Base-by-base conservation (phyloP, 129 eudicot species). In the Logfia minima region DNA sequence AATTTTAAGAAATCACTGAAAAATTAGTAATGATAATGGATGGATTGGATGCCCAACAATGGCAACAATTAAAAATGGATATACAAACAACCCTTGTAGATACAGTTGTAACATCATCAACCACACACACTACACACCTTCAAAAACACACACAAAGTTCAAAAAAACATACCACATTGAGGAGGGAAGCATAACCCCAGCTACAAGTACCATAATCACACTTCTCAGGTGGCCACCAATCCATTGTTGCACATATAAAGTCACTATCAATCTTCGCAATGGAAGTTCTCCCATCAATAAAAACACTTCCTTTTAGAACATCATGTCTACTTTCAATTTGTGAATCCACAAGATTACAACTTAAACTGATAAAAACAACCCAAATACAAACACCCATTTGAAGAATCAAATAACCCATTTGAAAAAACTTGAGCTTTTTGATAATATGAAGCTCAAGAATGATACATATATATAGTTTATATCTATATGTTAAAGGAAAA, bases 181-280 rank as follows among this genome's bases (percentile, higher is more conserved):
- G 93, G 52, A 91, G 88, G 73, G 99, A 94, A 80, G 99, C 90
- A 67, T 74, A 84, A 70, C 79, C 97, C 99, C 99, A 94, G 62
- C 86, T 80, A 66, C 99, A 94, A 63, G 96, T 91, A 13, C 96
- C 97, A 88, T 89, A 91, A 72, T 94, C 97, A 86, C 99, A 94
- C 82, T 94, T 94, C 79, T 91, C 96, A 78, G 97, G 96, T 48
- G 99, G 99, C 99, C 99, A 94, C 99, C 99, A 94, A 76, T 95
- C 99, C 83, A 95, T 45, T 3, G 99, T 95, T 7, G 96, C 94
- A 84, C 99, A 95, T 14, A 95, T 80, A 71, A 84, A 95, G 78
- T 95, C 83, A 24, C 70, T 82, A 66, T 93, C 96, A 39, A 75
- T 90, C 71, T 35, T 79, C 58, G 83, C 96, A 83, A 93, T 90